phyloP scores from a whole-genome alignment of 371 early-diverging fungal genomes.

The Mortierella sp. region DNA sequence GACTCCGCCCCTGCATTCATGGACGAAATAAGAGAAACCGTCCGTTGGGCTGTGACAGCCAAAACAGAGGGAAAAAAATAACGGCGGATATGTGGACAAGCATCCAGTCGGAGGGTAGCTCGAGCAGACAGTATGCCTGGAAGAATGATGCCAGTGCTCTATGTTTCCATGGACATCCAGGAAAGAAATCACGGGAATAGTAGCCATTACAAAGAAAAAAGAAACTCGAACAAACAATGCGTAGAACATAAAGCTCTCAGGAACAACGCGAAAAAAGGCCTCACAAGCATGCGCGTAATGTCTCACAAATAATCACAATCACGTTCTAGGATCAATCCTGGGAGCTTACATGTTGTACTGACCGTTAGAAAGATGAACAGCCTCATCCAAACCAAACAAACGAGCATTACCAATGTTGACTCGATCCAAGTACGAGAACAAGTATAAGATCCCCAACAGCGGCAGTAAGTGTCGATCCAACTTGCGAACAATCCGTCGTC shows the following conservation, averaged over 20 bases:
- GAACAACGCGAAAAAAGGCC: neutral
- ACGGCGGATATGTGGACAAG: constrained; percentile 58
- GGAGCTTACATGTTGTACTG: constrained; percentile 60
- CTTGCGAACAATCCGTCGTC: constrained; percentile 62
- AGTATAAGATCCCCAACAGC: constrained; percentile 63
- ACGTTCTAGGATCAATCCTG: too few species aligned
- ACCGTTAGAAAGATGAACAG: constrained; percentile 37
- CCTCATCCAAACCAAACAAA: constrained; percentile 59
- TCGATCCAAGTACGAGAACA: constrained; percentile 71
- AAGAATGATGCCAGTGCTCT: constrained; percentile 35
- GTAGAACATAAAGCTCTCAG: neutral
- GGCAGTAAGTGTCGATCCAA: constrained; percentile 71
- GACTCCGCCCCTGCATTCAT: constrained; percentile 30
- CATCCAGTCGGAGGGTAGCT: constrained; percentile 75
- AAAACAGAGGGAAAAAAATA: neutral
- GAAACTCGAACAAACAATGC: neutral
- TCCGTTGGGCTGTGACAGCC: neutral
- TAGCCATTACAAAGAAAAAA: neutral
- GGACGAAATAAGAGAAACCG: neutral
- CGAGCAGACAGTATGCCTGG: constrained; percentile 61
- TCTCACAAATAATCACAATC: too few species aligned
- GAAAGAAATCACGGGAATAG: neutral
- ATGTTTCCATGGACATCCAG: too few species aligned
- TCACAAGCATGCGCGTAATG: too few species aligned
- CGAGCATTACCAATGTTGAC: constrained; percentile 74